phyloP scores from a whole-genome alignment of 208 protist species.

The Crithidia mellificae region DNA sequence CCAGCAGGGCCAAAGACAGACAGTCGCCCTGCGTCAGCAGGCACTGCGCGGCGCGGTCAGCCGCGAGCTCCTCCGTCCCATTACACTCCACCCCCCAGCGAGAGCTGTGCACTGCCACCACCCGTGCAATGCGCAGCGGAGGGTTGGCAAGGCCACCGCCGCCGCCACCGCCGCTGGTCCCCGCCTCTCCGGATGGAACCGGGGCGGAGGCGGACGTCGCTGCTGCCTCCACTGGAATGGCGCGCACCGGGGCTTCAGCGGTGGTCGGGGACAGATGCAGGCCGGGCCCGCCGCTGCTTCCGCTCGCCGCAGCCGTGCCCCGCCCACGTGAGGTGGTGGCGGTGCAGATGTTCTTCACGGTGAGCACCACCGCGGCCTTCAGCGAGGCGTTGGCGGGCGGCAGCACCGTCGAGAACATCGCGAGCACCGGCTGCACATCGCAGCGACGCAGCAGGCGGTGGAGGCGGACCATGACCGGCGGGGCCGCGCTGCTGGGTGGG shows the following conservation, averaged over 20 bases:
- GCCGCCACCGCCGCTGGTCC: no score
- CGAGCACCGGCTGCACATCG: conserved; percentile 63
- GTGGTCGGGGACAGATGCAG: neutral
- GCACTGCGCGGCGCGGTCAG: conserved; percentile 42
- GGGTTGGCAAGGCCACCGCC: conserved; percentile 10
- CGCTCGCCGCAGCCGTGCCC: no score
- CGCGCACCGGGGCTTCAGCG: no score
- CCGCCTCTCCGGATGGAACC: no score
- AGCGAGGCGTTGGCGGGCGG: conserved; percentile 54
- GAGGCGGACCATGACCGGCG: conserved; percentile 40
- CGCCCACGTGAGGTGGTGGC: neutral
- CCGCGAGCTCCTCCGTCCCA: conserved; percentile 30
- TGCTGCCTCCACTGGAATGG: no score
- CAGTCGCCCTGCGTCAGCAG: conserved; percentile 52
- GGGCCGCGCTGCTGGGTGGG: neutral
- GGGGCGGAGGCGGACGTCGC: no score
- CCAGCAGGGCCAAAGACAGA: conserved; percentile 55
- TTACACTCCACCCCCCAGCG: conserved; percentile 51
- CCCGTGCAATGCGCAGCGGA: conserved; percentile 51
- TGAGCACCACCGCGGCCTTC: conserved; percentile 51
- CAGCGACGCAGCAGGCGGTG: conserved; percentile 76
- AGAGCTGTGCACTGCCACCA: conserved; percentile 57
- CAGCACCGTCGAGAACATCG: conserved; percentile 67
- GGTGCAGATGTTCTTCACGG: conserved; percentile 54
- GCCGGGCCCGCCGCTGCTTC: no score